Percentiles rank a stretch among this genome's conserved stretches.
These are phyloP conservation scores for Pulveroboletus ravenelii DNA, from an alignment of 768 basidiomycete genomes.

Conservation along the genomic window DNA sequence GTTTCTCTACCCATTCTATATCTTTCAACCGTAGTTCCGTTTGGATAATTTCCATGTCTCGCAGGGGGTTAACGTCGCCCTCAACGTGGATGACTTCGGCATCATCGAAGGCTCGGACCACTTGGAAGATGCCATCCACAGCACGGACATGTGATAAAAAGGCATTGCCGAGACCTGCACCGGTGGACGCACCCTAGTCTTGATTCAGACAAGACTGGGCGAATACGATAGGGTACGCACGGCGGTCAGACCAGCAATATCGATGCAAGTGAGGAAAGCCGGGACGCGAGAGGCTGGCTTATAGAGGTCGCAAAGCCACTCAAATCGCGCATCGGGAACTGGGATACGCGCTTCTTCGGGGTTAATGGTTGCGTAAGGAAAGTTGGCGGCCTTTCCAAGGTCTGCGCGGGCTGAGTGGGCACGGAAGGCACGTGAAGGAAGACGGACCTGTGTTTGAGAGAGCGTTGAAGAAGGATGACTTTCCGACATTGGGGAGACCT, in stretches of 20 bases:
- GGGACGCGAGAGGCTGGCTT: slow-evolving; percentile 87
- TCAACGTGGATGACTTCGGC: slow-evolving; percentile 99
- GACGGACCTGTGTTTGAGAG: slow-evolving; percentile 82
- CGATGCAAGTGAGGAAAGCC: slow-evolving; percentile 95
- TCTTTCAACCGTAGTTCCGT: slow-evolving; percentile 94
- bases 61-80: slow-evolving; percentile 91
- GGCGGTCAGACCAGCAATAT: slow-evolving; percentile 96
- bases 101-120: slow-evolving; percentile 96
- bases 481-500: slow-evolving; percentile 97
- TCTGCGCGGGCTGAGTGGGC: slow-evolving; percentile 39
- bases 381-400: slow-evolving; percentile 94
- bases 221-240: slow-evolving; percentile 40
- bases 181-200: slow-evolving; percentile 86
- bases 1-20: slow-evolving; percentile 97
- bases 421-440: not conserved
- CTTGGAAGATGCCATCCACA: slow-evolving; percentile 98
- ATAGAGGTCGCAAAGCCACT: slow-evolving; percentile 89
- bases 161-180: slow-evolving; percentile 95
- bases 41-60: slow-evolving; percentile 97
- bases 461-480: slow-evolving; percentile 98
- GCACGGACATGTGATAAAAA: slow-evolving; percentile 97
- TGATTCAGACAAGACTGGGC: slow-evolving; percentile 15
- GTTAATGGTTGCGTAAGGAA: slow-evolving; percentile 92
- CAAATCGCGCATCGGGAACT: slow-evolving; percentile 90
- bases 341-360: slow-evolving; percentile 95